phyloP scores from a whole-genome alignment of 177 flowering plant species.

The Vitis hybrid region DNA sequence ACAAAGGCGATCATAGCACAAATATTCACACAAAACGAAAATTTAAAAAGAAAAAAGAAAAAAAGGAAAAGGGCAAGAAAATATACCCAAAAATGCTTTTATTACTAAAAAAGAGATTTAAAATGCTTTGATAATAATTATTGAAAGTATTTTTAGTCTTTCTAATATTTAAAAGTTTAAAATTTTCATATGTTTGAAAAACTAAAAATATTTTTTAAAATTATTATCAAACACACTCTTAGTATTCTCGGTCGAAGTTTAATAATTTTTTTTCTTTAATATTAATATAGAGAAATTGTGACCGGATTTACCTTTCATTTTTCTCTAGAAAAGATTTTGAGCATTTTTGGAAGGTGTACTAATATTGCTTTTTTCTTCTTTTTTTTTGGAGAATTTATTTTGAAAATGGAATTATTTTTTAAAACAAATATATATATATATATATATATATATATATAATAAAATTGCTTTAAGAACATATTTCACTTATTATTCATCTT shows the following conservation, averaged over 20 bases:
- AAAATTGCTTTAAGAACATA: no score
- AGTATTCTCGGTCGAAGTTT: background rate
- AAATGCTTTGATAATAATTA: no score
- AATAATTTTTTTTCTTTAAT: background rate
- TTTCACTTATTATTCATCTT: background rate
- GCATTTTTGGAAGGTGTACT: background rate
- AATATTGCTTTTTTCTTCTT: no score
- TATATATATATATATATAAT: no score
- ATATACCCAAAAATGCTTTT: background rate
- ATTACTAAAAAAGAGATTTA: no score
- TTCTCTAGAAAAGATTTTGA: background rate
- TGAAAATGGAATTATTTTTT: background rate
- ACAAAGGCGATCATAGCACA: no score
- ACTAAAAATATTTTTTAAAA: no score
- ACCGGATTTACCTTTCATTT: background rate
- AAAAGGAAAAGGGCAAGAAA: background rate
- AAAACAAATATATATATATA: background rate
- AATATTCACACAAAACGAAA: no score
- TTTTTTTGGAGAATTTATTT: background rate
- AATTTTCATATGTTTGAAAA: no score
- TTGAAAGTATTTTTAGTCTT: no score
- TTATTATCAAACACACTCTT: background rate
- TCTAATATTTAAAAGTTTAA: no score
- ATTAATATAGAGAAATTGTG: background rate
- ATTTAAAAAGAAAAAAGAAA: no score